Base-by-base conservation (phyloP, 352 stramenopile species). In the Globisporangium irregulare region DNA sequence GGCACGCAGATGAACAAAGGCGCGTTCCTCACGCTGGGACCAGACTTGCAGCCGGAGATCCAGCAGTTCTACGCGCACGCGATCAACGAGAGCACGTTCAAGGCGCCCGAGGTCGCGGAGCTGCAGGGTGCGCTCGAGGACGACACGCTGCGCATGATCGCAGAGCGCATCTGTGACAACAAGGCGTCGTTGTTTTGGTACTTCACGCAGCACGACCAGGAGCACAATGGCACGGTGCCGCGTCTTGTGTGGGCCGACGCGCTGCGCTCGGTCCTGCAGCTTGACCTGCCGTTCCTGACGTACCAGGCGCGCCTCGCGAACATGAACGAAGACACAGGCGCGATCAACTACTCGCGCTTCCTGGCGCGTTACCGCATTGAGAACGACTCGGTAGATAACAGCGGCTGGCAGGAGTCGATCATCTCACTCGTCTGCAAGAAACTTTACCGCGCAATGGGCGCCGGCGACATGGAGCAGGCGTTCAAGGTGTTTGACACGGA, bases 301-400 rank as follows among this genome's bases (percentile, higher is more conserved):
- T 97, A 97, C 74, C 87, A 97, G 74, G 68, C 89, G 0, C 91
- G 95, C 60, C 82, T 98, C 20, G 89, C 91, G 3, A 89, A 95
- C 18, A 66, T 90, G 55, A 92, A 97, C 51, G 83, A 94, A 18
- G 79, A 91, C 62, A 85, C 70, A 12, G 84, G 81, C 27, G 77
- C 73, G 34, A 97, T 98, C 75, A 98, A 98, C 73, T 98, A 98
- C 82, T 97, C 90, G 32, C 91, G 85, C 36, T 98, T 98, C 71
- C 74, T 98, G n/a, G 86, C 94, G 61, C 89, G 93, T 8, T 98
- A 97, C 71, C 89, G 90, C 29, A 97, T 98, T 59, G 86, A 97
- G 58, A 97, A 98, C 59, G 86, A 92, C 14, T 60, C 82, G 1
- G 83, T 94, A 65, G 91, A 97, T 67, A 86, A 84, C 59, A 93